phyloP scores from a whole-genome alignment of 2,329 filamentous ascomycete genomes.

The Tolypocladium guangdongense region DNA sequence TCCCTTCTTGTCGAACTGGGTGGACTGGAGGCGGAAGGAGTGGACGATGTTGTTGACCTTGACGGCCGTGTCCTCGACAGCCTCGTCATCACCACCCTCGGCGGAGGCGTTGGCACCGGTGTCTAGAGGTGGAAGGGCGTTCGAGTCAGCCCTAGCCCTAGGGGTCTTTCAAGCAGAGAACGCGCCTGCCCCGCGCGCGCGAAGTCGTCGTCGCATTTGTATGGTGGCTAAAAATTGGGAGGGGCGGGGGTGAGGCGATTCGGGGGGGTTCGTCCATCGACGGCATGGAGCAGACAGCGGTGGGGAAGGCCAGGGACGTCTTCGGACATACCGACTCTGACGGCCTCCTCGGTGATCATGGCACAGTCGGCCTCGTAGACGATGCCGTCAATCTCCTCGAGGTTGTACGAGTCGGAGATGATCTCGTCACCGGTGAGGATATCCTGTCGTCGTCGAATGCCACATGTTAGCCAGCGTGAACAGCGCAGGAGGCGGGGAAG shows the following conservation, averaged over 20 bases:
- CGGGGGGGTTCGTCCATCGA: not conserved
- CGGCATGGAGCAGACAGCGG: not conserved
- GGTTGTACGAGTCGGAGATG: slow-evolving; percentile 86
- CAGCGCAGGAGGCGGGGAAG: slow-evolving; percentile 3
- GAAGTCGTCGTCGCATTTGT: not conserved
- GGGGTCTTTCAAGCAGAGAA: not conserved
- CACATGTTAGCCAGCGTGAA: slow-evolving; percentile 10
- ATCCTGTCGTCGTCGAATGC: slow-evolving; percentile 49
- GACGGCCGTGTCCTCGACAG: slow-evolving; percentile 54
- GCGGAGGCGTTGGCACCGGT: slow-evolving; percentile 95
- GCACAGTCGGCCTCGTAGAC: slow-evolving; percentile 86
- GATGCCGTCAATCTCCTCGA: slow-evolving; percentile 68
- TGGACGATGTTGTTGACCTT: slow-evolving; percentile 89
- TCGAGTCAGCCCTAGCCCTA: not conserved
- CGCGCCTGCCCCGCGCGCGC: not conserved
- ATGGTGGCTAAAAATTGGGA: not conserved
- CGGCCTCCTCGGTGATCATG: slow-evolving; percentile 72
- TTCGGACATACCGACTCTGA: slow-evolving; percentile 56
- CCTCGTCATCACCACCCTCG: slow-evolving; percentile 75
- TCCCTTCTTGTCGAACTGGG: slow-evolving; percentile 75
- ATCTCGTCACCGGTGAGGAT: slow-evolving; percentile 85
- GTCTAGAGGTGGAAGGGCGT: slow-evolving; percentile 35
- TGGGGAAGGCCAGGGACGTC: not conserved
- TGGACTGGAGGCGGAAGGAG: slow-evolving; percentile 79
- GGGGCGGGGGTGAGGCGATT: not conserved